Evolutionary conservation across 2,329 filamentous ascomycete species (phyloP).

Genomic region (Penicillium sp.): DNA sequence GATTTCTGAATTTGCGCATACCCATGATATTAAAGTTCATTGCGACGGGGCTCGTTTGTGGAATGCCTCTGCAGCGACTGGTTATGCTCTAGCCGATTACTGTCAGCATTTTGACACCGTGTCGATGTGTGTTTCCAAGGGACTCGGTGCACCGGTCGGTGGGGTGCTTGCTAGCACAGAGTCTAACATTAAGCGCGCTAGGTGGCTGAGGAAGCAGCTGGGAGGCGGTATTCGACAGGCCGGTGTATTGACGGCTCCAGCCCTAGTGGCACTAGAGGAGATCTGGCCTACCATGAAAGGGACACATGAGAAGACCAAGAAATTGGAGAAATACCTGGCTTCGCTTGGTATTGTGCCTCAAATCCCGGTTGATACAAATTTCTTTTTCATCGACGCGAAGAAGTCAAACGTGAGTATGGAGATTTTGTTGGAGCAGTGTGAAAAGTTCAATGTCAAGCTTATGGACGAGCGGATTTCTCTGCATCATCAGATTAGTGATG

Average conservation of each 20-base stretch:
- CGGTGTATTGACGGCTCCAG: constrained; percentile 32
- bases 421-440: constrained; percentile 34
- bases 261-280: constrained; percentile 32
- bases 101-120: constrained; percentile 41
- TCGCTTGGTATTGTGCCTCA: constrained; percentile 59
- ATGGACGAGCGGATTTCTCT: constrained; percentile 36
- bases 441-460: constrained; percentile 31
- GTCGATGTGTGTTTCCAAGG: constrained; percentile 43
- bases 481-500: constrained; percentile 41
- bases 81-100: constrained; percentile 37
- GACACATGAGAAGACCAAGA: constrained; percentile 33
- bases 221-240: constrained; percentile 43
- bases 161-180: constrained; percentile 39
- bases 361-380: constrained; percentile 41
- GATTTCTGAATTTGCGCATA: constrained; percentile 33
- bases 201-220: constrained; percentile 41
- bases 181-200: constrained; percentile 37
- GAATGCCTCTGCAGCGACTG: constrained; percentile 37
- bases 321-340: constrained; percentile 28
- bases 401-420: constrained; percentile 33
- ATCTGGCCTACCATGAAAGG: constrained; percentile 34
- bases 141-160: constrained; percentile 42
- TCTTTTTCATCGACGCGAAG: constrained; percentile 33
- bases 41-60: constrained; percentile 42
- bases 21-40: constrained; percentile 38